Conservation (phyloP, 495 filamentous ascomycete genomes). For the Hypoxylon perforatum region DNA sequence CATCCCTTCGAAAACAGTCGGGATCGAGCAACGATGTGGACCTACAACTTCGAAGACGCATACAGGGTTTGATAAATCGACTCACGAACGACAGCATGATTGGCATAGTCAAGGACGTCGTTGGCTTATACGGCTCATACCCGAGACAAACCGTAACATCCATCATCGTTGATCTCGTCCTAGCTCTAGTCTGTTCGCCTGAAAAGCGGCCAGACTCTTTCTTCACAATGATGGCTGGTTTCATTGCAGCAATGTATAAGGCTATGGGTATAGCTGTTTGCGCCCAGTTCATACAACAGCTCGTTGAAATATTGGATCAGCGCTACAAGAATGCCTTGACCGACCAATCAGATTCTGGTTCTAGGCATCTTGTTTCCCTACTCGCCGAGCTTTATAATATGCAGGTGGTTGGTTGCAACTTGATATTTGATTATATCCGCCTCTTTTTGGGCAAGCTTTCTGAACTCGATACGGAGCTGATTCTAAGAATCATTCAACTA, state of each 20-base stretch:
- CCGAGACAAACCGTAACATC: constrained; percentile 86
- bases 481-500: constrained; percentile 84
- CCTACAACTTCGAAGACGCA: constrained; percentile 76
- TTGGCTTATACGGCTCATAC: constrained; percentile 82
- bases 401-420: constrained; percentile 80
- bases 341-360: constrained; percentile 54
- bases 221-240: constrained; percentile 89
- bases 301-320: constrained; percentile 75
- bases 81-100: constrained; percentile 89
- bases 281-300: constrained; percentile 80
- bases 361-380: constrained; percentile 76
- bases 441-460: constrained; percentile 78
- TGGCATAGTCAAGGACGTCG: constrained; percentile 80
- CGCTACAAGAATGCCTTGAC: constrained; percentile 59
- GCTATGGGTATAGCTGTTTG: constrained; percentile 88
- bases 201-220: constrained; percentile 85
- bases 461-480: constrained; percentile 90
- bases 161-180: constrained; percentile 75
- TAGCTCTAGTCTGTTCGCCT: constrained; percentile 79
- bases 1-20: constrained; percentile 75
- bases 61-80: constrained; percentile 90
- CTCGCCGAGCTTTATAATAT: constrained; percentile 92
- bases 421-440: constrained; percentile 91
- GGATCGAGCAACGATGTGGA: constrained; percentile 74
- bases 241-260: constrained; percentile 88